Evolutionary conservation across 2,329 filamentous ascomycete species (phyloP).

Genomic region (Penicillium sclerotiorum): DNA sequence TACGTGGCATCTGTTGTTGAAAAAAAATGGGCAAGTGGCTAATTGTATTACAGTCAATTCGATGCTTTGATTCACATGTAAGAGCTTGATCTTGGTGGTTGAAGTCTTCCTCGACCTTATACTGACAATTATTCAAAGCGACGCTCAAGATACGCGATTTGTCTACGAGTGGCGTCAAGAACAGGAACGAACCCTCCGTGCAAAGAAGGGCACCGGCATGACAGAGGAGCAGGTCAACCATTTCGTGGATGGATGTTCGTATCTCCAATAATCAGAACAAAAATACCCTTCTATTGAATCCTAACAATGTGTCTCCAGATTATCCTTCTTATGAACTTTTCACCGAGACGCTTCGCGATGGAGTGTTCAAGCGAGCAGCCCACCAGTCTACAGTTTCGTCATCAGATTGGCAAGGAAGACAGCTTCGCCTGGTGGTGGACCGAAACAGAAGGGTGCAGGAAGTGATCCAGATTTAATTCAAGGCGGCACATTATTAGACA

Average conservation of each 20-base stretch:
- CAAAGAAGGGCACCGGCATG: conserved; percentile 74
- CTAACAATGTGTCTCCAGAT: conserved; percentile 42
- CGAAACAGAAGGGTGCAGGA: conserved; percentile 63
- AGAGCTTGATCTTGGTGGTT: conserved; percentile 23
- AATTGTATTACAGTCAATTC: conserved; percentile 47
- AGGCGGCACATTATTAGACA: too few relatives aligned
- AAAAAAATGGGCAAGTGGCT: conserved; percentile 6
- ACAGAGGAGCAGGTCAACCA: conserved; percentile 73
- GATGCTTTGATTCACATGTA: conserved; percentile 67
- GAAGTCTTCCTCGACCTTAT: neutral
- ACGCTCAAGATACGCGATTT: conserved; percentile 71
- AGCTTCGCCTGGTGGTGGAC: conserved; percentile 65
- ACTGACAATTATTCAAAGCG: conserved; percentile 39
- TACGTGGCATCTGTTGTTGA: conserved; percentile 27
- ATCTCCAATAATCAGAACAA: too few relatives aligned
- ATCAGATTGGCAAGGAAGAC: conserved; percentile 51
- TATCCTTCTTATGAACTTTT: conserved; percentile 75
- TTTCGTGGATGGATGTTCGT: conserved; percentile 70
- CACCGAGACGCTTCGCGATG: conserved; percentile 60
- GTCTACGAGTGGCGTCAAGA: conserved; percentile 85
- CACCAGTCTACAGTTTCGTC: conserved; percentile 19
- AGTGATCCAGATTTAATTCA: conserved; percentile 54
- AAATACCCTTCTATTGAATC: too few relatives aligned
- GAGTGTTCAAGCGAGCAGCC: conserved; percentile 53
- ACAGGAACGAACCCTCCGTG: conserved; percentile 73